Base-by-base conservation (phyloP, 176 grass and related monocot species). In the Oryza brachyantha region DNA sequence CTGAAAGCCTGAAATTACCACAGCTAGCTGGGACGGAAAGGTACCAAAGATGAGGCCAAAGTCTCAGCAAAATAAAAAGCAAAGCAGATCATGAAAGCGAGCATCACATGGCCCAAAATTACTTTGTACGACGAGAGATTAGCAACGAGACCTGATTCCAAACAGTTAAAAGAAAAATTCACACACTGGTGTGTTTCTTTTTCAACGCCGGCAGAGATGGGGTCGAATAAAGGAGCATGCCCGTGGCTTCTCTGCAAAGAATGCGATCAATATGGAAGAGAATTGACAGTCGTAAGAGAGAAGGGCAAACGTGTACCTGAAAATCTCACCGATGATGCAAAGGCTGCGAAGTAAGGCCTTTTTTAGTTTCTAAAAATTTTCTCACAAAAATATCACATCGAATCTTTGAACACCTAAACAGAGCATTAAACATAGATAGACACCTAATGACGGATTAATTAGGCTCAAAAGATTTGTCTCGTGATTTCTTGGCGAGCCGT, bases 181-280 rank as follows among this genome's bases (percentile, higher is more conserved):
- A 10, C 19, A 10, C 19, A 39, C 50, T 3, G 5, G 28, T 10
- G 8, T 73, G 26, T n/a, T 50, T 68, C 37, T 79, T 73, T 59
- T 12, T 16, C 58, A 54, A 40, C 58, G n/a, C 66, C 28, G 42
- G 31, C 7, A 26, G 77, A 83, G 37, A 73, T 29, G 21, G 22
- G 24, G 48, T n/a, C n/a, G n/a, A n/a, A n/a, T n/a, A 38, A 83
- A 74, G 74, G 41, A 79, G 37, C 74, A 2, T 27, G 26, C 12
- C 57, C 42, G 55, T 14, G 85, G 63, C 64, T 35, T 29, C 13
- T 35, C 58, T 61, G 26, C 12, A 79, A 68, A 78, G 29, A 78
- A 29, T 61, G 59, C 71, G 45, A 67, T 43, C 73, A n/a, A n/a
- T n/a, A n/a, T n/a, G n/a, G 13, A 59, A 13, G 38, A 45, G 32